Evolutionary conservation across 2,329 filamentous ascomycete genomes (phyloP).

Genomic region (Botryosphaeria dothidea): DNA sequence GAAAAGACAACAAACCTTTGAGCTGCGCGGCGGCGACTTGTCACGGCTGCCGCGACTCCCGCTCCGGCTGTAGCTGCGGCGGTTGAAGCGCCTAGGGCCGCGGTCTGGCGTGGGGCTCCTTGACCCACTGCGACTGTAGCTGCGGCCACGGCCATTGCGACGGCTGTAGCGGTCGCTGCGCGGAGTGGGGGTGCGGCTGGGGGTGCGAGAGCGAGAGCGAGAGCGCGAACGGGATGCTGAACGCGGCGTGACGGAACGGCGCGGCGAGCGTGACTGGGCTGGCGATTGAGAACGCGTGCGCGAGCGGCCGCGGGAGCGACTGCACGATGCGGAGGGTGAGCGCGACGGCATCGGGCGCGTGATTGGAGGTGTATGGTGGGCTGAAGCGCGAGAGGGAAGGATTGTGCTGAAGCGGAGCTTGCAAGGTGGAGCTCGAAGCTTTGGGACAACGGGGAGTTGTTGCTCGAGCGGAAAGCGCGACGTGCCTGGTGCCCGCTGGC

Average conservation of each 20-base stretch:
- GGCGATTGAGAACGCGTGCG: slow-evolving; percentile 29
- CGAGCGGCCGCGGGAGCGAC: slow-evolving; percentile 44
- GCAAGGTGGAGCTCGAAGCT: neutral
- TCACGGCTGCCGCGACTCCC: slow-evolving; percentile 33
- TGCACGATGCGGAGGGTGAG: slow-evolving; percentile 27
- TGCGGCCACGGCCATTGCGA: slow-evolving; percentile 39
- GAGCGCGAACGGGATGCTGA: slow-evolving; percentile 33
- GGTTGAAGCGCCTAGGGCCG: slow-evolving; percentile 15
- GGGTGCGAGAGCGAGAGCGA: slow-evolving; percentile 24
- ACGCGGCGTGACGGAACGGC: slow-evolving; percentile 40
- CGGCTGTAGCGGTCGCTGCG: slow-evolving; percentile 23
- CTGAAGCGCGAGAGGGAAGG: neutral
- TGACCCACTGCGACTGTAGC: slow-evolving; percentile 30
- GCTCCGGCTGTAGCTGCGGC: slow-evolving; percentile 33
- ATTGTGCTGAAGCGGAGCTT: neutral
- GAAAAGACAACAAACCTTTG: slow-evolving; percentile 34
- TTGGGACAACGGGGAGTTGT: neutral
- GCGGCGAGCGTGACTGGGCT: slow-evolving; percentile 33
- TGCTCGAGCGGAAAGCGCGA: neutral
- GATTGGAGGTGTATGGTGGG: neutral
- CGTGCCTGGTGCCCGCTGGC: neutral
- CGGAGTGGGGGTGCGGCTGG: slow-evolving; percentile 25
- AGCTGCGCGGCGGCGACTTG: slow-evolving; percentile 30
- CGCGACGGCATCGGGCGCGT: slow-evolving; percentile 11
- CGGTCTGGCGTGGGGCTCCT: slow-evolving; percentile 21